Evolutionary conservation across 495 filamentous ascomycete genomes (phyloP).

Genomic region (Podospora pseudoanserina): DNA sequence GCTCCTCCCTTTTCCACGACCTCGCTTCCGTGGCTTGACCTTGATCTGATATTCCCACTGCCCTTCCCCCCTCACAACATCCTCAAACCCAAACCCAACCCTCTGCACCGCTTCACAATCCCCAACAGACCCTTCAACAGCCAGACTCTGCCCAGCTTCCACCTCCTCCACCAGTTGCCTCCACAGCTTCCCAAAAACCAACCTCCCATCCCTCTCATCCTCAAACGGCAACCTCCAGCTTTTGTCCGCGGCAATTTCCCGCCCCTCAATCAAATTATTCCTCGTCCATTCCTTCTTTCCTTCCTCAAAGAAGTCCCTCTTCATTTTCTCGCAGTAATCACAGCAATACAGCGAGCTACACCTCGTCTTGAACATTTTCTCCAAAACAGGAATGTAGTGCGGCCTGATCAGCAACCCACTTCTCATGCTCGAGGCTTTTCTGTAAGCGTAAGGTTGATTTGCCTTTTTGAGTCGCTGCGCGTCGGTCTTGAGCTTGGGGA

Average conservation of each 20-base stretch:
- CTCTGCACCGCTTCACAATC: background rate
- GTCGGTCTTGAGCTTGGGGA: background rate
- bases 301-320: background rate
- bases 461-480: background rate
- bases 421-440: background rate
- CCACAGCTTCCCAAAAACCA: background rate
- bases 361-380: background rate
- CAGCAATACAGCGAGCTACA: background rate
- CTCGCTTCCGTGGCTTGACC: background rate
- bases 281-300: background rate
- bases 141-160: background rate
- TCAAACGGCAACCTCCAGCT: background rate
- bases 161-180: background rate
- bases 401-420: background rate
- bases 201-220: slow-evolving; percentile 1
- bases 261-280: background rate
- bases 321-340: background rate
- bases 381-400: background rate
- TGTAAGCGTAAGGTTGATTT: background rate
- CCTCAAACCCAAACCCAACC: background rate
- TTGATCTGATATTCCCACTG: background rate
- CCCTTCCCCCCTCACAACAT: background rate
- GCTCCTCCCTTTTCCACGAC: background rate
- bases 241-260: background rate
- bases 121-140: background rate